Evolutionary conservation across 2,329 filamentous ascomycete genomes (phyloP), one percentile per base, ranked within the genome.

Genomic region (Calonectria pseudoreteaudii): DNA sequence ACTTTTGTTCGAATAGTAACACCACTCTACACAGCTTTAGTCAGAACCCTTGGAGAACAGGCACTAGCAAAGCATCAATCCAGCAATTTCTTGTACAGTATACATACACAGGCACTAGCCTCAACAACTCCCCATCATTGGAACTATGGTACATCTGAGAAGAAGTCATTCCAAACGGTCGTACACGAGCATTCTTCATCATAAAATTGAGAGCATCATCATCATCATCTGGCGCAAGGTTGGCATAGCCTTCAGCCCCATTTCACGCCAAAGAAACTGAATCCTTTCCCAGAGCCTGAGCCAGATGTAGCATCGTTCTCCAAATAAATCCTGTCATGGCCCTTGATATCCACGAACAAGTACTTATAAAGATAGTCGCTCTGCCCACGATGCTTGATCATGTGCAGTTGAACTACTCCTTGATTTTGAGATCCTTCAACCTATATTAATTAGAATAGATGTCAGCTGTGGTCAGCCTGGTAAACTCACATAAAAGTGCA

Each of bases 281-380:
- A 84, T 69, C 85, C 86, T 73, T 87, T 88, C 9, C 84, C 85
- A 5, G 77, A 80, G 14, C 78, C 79, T n/a, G 83, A 77, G 13
- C 79, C 62, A 18, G 83, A 80, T 1, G 86, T 83, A 47, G 91
- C 90, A 44, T 88, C 87, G 69, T 92, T 91, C 81, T 94, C 92
- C 20, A 94, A 86, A 76, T 92, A 93, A 67, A 94, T 88, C 72
- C 92, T 87, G 69, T 89, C 87, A 65, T 93, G 90, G 0, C 94
- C 95, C 78, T 90, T 93, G 31, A 98, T 91, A 83, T 98, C 95
- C 60, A 98, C 83, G 67, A 92, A 94, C 52, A 98, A 87, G 81
- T 95, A 92, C 81, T 93, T 91, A 85, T 98, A 98, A 79, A 94
- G 90, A 82, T 92, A 95, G 50, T 95, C 92, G 66, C 88, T 85